Percentiles rank a stretch among this genome's conserved stretches.
Evolutionary conservation across 352 stramenopile genomes (phyloP).

Genomic region (Globisporangium spiculum): DNA sequence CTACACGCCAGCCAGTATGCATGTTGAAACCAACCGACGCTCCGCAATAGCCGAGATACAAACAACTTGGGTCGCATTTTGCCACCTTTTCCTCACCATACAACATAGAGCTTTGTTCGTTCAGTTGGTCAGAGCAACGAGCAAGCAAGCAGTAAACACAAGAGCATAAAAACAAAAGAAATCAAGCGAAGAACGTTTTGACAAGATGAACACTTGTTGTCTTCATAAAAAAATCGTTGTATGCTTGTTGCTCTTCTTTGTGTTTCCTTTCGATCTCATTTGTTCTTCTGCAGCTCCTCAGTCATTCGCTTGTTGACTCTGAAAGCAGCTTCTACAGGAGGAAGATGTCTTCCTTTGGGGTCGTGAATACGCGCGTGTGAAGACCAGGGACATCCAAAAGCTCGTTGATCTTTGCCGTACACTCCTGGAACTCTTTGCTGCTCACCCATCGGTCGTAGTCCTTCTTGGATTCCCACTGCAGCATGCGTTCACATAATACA

Average conservation of each 20-base stretch:
- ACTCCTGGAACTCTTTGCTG: slow-evolving; percentile 77
- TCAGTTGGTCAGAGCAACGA: neutral
- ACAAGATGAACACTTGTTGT: neutral
- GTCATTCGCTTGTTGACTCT: neutral
- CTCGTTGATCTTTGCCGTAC: slow-evolving; percentile 81
- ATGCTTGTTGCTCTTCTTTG: neutral
- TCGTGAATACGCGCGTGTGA: slow-evolving; percentile 80
- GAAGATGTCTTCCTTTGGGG: slow-evolving; percentile 80
- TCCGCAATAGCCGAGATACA: neutral
- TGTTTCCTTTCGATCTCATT: neutral
- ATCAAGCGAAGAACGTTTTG: neutral
- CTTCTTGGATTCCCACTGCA: slow-evolving; percentile 74
- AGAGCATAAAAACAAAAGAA: neutral
- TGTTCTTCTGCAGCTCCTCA: neutral
- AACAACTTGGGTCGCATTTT: neutral
- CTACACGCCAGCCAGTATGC: too few relatives aligned
- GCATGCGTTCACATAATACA: neutral
- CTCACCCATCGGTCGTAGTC: slow-evolving; percentile 79
- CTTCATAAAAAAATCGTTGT: neutral
- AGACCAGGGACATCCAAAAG: slow-evolving; percentile 78
- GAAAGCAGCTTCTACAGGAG: slow-evolving; percentile 41
- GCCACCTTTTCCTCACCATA: neutral
- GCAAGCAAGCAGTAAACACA: slow-evolving; percentile 5
- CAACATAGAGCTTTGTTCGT: slow-evolving; percentile 16
- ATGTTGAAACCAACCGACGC: too few relatives aligned